Percentiles rank a stretch among this genome's conserved stretches.
Evolutionary conservation across 441 rosid genomes (phyloP).

Genomic region (Populus tomentosa): DNA sequence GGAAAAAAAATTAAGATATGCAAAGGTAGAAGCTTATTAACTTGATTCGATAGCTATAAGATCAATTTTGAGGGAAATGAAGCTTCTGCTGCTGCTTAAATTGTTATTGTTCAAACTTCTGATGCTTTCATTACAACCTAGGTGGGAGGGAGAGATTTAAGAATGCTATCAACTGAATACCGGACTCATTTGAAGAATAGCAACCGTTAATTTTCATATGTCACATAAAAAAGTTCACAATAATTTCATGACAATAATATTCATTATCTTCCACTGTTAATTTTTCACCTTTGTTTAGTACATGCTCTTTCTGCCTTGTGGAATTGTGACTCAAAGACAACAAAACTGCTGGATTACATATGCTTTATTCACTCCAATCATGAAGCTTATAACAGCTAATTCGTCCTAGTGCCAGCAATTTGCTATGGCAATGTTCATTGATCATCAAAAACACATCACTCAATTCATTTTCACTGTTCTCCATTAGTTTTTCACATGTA

Average conservation of each 20-base stretch:
- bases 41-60: not conserved
- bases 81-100: not conserved
- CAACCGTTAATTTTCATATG: too few species aligned
- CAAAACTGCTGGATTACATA: not conserved
- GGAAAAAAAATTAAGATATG: not conserved
- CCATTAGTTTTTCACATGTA: not conserved
- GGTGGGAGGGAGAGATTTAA: not conserved
- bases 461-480: not conserved
- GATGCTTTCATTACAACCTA: not conserved
- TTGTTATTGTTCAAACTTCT: not conserved
- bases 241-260: not conserved
- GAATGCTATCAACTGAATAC: not conserved
- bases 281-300: not conserved
- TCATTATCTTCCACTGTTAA: not conserved
- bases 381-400: not conserved
- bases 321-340: not conserved
- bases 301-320: not conserved
- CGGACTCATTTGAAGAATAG: too few species aligned
- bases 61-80: not conserved
- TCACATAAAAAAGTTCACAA: not conserved
- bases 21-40: not conserved
- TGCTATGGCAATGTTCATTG: not conserved
- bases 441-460: not conserved
- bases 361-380: slow-evolving; percentile 3
- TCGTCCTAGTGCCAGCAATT: not conserved